Percentiles rank a stretch among this genome's conserved stretches.
Evolutionary conservation across 1,284 basidiomycete genomes (phyloP).

Genomic region (Tilletia indica): DNA sequence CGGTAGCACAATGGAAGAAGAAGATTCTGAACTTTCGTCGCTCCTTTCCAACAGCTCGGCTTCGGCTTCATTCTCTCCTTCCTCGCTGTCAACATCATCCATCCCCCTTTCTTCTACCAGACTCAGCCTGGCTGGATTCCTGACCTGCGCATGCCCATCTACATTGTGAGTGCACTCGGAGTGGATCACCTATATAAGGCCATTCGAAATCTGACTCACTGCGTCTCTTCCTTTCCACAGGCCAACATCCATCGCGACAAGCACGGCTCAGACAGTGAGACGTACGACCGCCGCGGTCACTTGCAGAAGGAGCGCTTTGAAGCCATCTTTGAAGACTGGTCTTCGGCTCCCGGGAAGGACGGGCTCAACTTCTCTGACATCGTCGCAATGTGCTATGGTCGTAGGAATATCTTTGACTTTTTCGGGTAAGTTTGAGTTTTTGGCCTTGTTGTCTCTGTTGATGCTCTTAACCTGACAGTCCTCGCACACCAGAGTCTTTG

Average conservation of each 20-base stretch:
- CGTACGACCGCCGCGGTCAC: constrained; percentile 56
- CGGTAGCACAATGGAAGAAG: neutral
- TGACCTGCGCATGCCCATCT: constrained; percentile 61
- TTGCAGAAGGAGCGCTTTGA: constrained; percentile 33
- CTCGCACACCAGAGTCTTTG: constrained; percentile 18
- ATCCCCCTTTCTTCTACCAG: constrained; percentile 49
- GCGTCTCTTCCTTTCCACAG: too few relatives aligned
- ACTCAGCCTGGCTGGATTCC: constrained; percentile 39
- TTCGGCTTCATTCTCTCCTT: constrained; percentile 59
- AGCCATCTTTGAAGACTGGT: constrained; percentile 36
- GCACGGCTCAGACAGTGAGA: constrained; percentile 59
- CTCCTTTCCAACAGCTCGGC: constrained; percentile 57
- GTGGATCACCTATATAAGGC: too few relatives aligned
- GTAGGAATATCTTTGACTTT: constrained; percentile 35
- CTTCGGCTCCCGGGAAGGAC: constrained; percentile 32
- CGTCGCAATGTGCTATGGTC: constrained; percentile 34
- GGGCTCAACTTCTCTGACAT: constrained; percentile 35
- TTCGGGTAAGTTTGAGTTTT: constrained; percentile 26
- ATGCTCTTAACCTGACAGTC: too few relatives aligned
- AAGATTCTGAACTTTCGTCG: constrained; percentile 57
- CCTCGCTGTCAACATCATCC: constrained; percentile 58
- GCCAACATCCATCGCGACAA: constrained; percentile 57
- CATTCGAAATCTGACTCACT: too few relatives aligned
- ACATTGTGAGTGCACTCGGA: constrained; percentile 33
- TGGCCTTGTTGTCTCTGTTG: too few relatives aligned